Base-by-base conservation (phyloP, 148 eudicot genomes). In the Gaultheria prostrata region DNA sequence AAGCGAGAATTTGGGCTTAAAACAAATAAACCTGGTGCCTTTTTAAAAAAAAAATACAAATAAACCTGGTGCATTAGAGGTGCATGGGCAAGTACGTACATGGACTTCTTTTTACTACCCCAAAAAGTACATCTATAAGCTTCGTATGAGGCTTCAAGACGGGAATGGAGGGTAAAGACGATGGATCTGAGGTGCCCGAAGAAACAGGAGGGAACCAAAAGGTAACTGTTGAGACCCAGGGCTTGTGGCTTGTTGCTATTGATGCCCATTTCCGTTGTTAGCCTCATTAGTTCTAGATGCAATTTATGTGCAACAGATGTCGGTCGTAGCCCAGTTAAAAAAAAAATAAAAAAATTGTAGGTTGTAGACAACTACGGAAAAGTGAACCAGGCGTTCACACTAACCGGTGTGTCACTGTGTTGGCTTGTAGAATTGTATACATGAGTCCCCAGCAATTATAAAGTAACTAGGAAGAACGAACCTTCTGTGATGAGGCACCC, bases 401-500 rank as follows among this genome's bases (percentile, higher is more conserved):
- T 18, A 67, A 26, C 72, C 8, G 6, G 35, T 67, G 35, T 67
- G 18, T 28, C 72, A 67, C 18, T 13, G 35, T 12, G 14, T 67
- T 67, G 72, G 35, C 20, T 67, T 63, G 13, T 13, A 15, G 1
- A 67, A 3, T 28, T 1, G 18, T 28, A 67, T 28, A 12, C 17
- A 59, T 50, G n/a, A 39, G 39, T 56, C 20, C 20, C 80, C 77
- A 80, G 26, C 70, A 63, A 63, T 63, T n/a, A 10, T 24, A n/a
- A 10, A 69, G 28, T 33, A 82, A 14, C 48, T 24, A 78, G 0
- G 70, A 57, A 32, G 78, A 61, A 87, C 85, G 50, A 82, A 96
- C 98, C 98, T 92, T 94, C 99, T 74, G 99, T 96, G 49, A 96
- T 96, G 76, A 94, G 91, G 89, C 98, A 96, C 49, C 98, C 99